Evolutionary conservation across 805 yeast species (phyloP), one percentile per base, ranked within the genome.

Genomic region (Metahyphopichia silvanorum): DNA sequence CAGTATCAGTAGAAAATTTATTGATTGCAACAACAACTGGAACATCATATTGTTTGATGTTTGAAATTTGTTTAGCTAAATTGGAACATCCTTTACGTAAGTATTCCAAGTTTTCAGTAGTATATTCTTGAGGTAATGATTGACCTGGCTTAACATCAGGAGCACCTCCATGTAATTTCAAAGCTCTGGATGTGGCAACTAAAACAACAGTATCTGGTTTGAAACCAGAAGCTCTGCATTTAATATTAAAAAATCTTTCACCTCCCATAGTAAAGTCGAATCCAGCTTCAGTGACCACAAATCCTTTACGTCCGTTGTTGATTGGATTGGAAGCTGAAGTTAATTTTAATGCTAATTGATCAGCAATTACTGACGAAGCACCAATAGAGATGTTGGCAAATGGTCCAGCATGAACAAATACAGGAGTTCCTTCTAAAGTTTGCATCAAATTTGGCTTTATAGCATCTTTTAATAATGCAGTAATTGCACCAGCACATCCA

Each of bases 191-290:
- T 21, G 98, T 91, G 23, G 97, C 96, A 37, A 91, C 98, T 49
- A 91, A 77, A 27, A 91, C 95, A 35, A 91, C 91, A 24, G 84
- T 84, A 57, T 89, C 94, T 23, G 98, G 98, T 24, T 71, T 65
- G 37, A 85, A 71, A 4, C 96, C 96, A 24, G 94, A 83, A 13
- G 95, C 74, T 58, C 98, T 81, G 62, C 97, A 88, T 69, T 91
- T 91, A 61, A 91, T 91, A 69, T 91, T 87, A 64, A 91, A 77
- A 67, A 91, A 91, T 53, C 98, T 77, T 70, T 91, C 98, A 48
- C 98, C 98, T 45, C 98, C 98, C 98, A 91, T 91, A 30, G 97
- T 91, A 71, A 93, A 91, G 63, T 91, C 98, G 66, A 91, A 91
- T 33, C 98, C 98, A 24, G 98, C 97, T 63, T 91, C 98, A 31